These are phyloP conservation scores for Saccharomycopsis olivae DNA, from an alignment of 805 yeast genomes.

Conservation along the genomic window DNA sequence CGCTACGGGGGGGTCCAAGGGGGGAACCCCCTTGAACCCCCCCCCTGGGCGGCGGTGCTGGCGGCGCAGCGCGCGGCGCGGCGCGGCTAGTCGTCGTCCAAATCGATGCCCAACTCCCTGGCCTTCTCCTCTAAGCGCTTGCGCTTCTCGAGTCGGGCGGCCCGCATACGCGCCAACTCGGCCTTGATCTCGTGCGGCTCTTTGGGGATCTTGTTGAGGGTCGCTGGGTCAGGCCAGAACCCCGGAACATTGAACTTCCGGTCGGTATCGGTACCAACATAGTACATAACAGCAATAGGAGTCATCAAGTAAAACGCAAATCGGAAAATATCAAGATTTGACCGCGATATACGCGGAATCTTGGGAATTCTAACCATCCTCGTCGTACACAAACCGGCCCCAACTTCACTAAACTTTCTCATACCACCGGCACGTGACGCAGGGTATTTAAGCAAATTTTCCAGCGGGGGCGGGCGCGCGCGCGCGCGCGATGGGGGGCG, in stretches of 20 bases:
- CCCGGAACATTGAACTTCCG: conserved; percentile 84
- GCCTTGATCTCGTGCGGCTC: conserved; percentile 88
- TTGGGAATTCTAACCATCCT: conserved; percentile 8
- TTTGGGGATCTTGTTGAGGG: conserved; percentile 83
- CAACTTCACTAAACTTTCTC: no score
- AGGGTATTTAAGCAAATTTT: no score
- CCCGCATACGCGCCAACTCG: conserved; percentile 78
- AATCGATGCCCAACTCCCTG: conserved; percentile 26
- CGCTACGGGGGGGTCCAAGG: no score
- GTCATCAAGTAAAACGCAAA: conserved; percentile 77
- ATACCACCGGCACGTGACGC: no score
- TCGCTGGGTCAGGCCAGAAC: conserved; percentile 94
- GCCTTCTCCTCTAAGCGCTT: conserved; percentile 64
- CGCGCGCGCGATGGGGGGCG: no score
- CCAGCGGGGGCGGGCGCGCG: no score
- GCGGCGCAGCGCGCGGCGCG: no score
- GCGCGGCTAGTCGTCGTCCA: conserved; percentile 17
- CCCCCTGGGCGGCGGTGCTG: no score
- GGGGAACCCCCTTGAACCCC: no score
- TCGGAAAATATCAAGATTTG: conserved; percentile 17
- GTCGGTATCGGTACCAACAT: conserved; percentile 85
- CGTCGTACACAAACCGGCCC: no score
- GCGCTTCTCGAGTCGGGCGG: conserved; percentile 66
- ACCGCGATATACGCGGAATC: conserved; percentile 14
- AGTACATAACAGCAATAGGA: conserved; percentile 88